Conservation (phyloP, 495 filamentous ascomycete genomes). For the Cetradonia linearis region DNA sequence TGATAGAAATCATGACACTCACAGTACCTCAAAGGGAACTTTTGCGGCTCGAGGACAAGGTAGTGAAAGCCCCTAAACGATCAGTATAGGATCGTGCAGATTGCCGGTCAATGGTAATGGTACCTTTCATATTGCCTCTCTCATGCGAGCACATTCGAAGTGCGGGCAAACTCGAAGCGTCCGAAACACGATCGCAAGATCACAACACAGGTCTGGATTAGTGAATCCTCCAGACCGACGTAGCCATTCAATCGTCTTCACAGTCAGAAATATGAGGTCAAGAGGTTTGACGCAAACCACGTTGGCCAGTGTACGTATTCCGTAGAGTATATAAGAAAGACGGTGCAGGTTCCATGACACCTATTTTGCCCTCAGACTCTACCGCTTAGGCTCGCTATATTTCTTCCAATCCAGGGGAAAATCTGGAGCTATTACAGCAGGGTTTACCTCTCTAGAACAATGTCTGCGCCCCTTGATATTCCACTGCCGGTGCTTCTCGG, state of each 20-base stretch:
- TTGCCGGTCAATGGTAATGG: background rate
- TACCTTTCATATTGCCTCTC: background rate
- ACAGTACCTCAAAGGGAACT: background rate
- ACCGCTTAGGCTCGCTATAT: background rate
- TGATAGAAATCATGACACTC: background rate
- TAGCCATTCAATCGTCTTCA: background rate
- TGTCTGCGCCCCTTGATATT: background rate
- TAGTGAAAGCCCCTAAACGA: no score
- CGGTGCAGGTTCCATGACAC: background rate
- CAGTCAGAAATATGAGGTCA: background rate
- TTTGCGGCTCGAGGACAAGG: background rate
- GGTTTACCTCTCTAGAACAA: background rate
- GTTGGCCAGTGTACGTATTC: background rate
- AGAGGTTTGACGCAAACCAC: background rate
- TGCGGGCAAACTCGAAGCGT: background rate
- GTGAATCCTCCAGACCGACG: background rate
- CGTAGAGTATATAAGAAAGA: background rate
- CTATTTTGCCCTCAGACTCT: background rate
- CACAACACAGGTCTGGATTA: background rate
- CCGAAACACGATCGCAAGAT: background rate
- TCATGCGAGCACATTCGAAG: background rate
- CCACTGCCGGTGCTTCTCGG: background rate
- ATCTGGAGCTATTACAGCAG: background rate
- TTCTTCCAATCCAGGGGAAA: background rate
- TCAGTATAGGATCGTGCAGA: background rate